Conservation (phyloP, 495 filamentous ascomycete species). For the Lasiosphaeria hispida region DNA sequence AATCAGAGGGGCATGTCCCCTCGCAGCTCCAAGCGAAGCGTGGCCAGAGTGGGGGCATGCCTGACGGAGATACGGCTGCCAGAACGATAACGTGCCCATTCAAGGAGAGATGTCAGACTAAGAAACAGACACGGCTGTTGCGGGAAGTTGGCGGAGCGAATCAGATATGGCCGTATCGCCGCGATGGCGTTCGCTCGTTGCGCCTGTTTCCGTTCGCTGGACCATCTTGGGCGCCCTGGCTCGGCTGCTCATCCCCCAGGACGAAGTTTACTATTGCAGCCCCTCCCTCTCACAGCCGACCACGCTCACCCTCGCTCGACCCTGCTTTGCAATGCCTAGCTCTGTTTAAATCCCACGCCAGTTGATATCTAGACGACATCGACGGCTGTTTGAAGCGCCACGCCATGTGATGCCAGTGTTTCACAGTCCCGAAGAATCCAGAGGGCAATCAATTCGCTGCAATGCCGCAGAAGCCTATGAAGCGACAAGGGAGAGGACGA, state of each 20-base stretch:
- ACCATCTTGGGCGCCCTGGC: too few species aligned
- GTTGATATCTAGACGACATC: not conserved
- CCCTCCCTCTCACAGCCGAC: too few species aligned
- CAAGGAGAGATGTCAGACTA: not conserved
- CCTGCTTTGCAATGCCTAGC: too few species aligned
- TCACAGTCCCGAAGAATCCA: conserved; percentile 14
- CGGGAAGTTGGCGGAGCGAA: not conserved
- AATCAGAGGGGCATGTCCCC: conserved; percentile 18
- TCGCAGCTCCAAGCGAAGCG: not conserved
- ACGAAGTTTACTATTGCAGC: too few species aligned
- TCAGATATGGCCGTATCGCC: not conserved
- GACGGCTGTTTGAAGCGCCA: conserved; percentile 14
- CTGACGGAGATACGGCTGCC: not conserved
- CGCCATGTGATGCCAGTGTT: conserved; percentile 28
- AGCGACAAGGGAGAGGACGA: conserved; percentile 19
- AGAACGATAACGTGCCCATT: not conserved
- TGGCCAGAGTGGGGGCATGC: conserved; percentile 5
- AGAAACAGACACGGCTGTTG: too few species aligned
- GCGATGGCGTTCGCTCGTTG: too few species aligned
- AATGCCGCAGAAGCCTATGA: conserved; percentile 22
- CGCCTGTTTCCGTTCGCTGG: too few species aligned
- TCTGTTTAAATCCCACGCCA: not conserved
- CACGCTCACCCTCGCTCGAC: too few species aligned
- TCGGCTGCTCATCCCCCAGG: too few species aligned
- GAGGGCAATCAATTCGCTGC: conserved; percentile 26